Evolutionary conservation across 257 asterid species (phyloP).

Genomic region (Solanum pimpinellifolium): DNA sequence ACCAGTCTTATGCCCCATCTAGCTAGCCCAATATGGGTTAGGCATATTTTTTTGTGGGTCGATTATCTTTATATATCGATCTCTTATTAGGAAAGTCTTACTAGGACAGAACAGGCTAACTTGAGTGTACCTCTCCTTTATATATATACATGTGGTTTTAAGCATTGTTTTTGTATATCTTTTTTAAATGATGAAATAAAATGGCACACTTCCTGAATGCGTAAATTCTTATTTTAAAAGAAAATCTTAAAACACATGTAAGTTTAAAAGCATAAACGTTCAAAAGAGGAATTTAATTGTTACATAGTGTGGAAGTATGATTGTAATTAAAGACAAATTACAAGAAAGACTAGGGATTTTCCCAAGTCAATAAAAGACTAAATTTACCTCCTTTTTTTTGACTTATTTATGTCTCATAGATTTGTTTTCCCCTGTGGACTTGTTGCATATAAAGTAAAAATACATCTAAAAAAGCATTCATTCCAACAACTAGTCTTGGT

Average conservation of each 20-base stretch:
- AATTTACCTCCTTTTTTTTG: background rate
- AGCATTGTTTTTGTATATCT: background rate
- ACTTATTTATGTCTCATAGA: background rate
- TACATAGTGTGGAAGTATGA: background rate
- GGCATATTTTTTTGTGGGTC: background rate
- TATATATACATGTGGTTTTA: background rate
- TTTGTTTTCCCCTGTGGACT: background rate
- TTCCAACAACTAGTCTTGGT: background rate
- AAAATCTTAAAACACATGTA: background rate
- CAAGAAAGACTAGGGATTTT: background rate
- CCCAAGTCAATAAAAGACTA: background rate
- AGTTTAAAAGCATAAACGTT: background rate
- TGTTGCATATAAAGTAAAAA: background rate
- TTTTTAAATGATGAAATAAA: background rate
- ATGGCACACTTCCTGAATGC: background rate
- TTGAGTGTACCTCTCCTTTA: constrained; percentile 19
- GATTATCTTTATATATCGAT: background rate
- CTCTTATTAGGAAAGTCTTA: background rate
- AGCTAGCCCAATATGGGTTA: background rate
- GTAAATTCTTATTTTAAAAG: background rate
- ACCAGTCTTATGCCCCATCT: background rate
- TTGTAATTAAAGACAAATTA: background rate
- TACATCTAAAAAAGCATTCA: background rate
- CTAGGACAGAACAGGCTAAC: background rate
- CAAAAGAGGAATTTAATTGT: background rate